Evolutionary conservation across 2,329 filamentous ascomycete species (phyloP).

Genomic region (Xylariaceae sp.): DNA sequence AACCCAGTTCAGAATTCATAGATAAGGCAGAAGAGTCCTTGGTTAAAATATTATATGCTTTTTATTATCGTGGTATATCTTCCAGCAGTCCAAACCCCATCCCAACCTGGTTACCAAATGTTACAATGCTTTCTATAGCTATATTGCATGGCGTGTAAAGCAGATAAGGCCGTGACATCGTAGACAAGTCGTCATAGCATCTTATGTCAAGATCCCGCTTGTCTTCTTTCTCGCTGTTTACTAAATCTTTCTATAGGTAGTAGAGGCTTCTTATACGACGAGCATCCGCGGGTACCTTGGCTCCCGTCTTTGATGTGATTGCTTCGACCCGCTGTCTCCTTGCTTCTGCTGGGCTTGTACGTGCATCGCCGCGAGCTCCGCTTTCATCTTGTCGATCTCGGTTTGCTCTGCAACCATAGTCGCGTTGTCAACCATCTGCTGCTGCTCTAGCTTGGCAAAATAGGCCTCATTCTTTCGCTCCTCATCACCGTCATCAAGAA

Average conservation of each 20-base stretch:
- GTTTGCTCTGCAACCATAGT: constrained; percentile 32
- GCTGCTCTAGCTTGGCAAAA: constrained; percentile 31
- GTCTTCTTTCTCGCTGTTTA: constrained; percentile 14
- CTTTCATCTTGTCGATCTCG: constrained; percentile 39
- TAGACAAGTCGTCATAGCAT: constrained; percentile 22
- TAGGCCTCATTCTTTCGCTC: constrained; percentile 38
- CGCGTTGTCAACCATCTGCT: constrained; percentile 38
- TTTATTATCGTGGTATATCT: constrained; percentile 26
- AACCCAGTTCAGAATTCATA: too few relatives aligned
- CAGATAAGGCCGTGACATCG: constrained; percentile 26
- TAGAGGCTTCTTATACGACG: constrained; percentile 20
- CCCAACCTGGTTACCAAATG: constrained; percentile 17
- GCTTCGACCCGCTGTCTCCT: constrained; percentile 22
- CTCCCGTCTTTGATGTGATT: constrained; percentile 6
- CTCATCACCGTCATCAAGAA: constrained; percentile 42
- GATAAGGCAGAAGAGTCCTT: too few relatives aligned
- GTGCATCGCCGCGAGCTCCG: constrained; percentile 32
- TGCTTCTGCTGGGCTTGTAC: constrained; percentile 26
- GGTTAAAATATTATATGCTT: too few relatives aligned
- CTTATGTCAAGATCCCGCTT: constrained; percentile 17
- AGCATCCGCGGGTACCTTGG: constrained; percentile 16
- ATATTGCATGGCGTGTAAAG: constrained; percentile 19
- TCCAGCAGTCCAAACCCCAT: constrained; percentile 18
- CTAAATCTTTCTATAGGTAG: constrained; percentile 5
- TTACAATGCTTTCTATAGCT: constrained; percentile 25